A percentile compares a stretch with the other conserved stretches of the same genome.
Conservation (phyloP, 352 stramenopile genomes). For the Phytophthora syringae region DNA sequence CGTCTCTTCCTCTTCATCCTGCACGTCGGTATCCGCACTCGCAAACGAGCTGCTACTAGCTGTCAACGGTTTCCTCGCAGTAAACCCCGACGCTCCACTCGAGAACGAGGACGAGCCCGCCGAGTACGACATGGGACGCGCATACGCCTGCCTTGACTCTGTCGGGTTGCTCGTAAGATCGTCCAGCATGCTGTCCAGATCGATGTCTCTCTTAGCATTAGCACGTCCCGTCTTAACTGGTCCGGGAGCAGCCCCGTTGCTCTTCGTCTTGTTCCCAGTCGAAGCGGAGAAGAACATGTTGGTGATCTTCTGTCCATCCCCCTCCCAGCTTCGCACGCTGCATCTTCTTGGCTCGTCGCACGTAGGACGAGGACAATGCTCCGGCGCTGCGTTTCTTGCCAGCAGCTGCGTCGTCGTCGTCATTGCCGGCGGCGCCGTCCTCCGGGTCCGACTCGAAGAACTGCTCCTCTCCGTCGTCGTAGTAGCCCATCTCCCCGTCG, state of each 20-base stretch:
- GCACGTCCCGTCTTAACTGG: constrained; percentile 12
- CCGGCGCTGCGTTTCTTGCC: constrained; percentile 82
- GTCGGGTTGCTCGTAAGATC: constrained; percentile 87
- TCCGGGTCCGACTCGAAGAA: constrained; percentile 89
- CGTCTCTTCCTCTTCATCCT: constrained; percentile 29
- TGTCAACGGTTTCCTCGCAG: constrained; percentile 25
- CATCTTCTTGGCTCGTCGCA: constrained; percentile 82
- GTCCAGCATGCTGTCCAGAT: constrained; percentile 87
- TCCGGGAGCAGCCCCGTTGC: constrained; percentile 29
- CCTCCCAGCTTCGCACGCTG: constrained; percentile 80
- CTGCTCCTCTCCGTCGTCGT: constrained; percentile 89
- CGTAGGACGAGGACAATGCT: constrained; percentile 79
- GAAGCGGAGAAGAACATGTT: constrained; percentile 89
- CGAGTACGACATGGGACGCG: constrained; percentile 66
- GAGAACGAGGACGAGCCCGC: constrained; percentile 38
- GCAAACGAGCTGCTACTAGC: constrained; percentile 10
- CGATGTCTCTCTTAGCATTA: constrained; percentile 77
- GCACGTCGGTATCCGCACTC: constrained; percentile 7
- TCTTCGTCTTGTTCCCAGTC: constrained; percentile 43
- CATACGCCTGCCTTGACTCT: constrained; percentile 58
- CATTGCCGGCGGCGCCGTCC: constrained; percentile 31
- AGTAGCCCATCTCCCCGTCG: constrained; percentile 87
- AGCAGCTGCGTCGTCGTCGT: constrained; percentile 47
- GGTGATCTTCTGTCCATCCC: constrained; percentile 88
- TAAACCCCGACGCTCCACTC: constrained; percentile 24